phyloP scores from a whole-genome alignment of 176 grass and related monocot species.

The Pontederia paniculata region DNA sequence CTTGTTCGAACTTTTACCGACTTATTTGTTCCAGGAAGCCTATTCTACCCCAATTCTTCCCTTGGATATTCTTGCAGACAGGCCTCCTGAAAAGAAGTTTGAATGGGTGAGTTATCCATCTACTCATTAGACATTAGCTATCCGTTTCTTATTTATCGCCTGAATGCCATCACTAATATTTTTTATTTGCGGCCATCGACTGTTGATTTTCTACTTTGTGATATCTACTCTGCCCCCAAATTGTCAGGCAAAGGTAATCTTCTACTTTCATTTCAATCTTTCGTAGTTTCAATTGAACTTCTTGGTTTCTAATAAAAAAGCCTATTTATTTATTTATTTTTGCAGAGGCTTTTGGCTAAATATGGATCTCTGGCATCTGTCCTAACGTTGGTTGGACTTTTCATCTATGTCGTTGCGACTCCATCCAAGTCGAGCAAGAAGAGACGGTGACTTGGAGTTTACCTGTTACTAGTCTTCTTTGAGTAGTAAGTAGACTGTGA shows the following conservation, averaged over 20 bases:
- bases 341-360: slow-evolving; percentile 69
- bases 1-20: neutral
- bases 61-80: slow-evolving; percentile 76
- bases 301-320: neutral
- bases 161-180: slow-evolving; percentile 18
- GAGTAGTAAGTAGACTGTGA: no score
- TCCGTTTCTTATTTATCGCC: neutral
- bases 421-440: slow-evolving; percentile 77
- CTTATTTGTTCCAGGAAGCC: slow-evolving; percentile 57
- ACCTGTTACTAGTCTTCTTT: neutral
- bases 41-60: slow-evolving; percentile 70
- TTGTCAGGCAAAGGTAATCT: slow-evolving; percentile 69
- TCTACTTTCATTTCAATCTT: neutral
- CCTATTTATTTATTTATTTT: neutral
- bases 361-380: slow-evolving; percentile 66
- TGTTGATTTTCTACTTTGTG: neutral
- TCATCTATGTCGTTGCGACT: slow-evolving; percentile 68
- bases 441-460: slow-evolving; percentile 44
- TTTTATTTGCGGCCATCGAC: slow-evolving; percentile 11
- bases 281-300: neutral
- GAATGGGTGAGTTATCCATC: slow-evolving; percentile 56
- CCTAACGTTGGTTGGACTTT: slow-evolving; percentile 46
- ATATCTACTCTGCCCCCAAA: neutral
- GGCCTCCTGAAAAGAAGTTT: slow-evolving; percentile 79
- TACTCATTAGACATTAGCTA: neutral